Evolutionary conservation across 495 filamentous ascomycete genomes (phyloP), one percentile per base, ranked within the genome.

Genomic region (Xylaria scruposa): DNA sequence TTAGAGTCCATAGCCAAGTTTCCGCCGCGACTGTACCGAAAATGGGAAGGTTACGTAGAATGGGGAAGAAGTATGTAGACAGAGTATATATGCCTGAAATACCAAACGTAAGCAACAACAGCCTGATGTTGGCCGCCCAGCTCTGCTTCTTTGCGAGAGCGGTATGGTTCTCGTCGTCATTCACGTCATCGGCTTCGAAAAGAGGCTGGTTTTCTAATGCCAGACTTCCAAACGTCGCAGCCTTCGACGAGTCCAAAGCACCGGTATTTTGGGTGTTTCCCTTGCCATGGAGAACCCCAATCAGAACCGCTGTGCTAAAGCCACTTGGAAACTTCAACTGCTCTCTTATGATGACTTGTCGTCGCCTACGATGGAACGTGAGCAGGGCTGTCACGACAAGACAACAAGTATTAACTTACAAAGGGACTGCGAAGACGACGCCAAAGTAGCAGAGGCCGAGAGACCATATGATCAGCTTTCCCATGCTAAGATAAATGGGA

Each of bases 1-100:
- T 99, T 17, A 99, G 85, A 21, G 92, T 95, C 96, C 96, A 99
- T 3, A 98, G 85, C 95, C 95, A 99, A 26, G 90, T 89, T 19
- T 85, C 80, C 0, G 94, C 95, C 10, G 97, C 87, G 8, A 86
- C 79, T 1, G 87, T 79, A 0, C 96, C 96, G 74, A 98, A 92
- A 46, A 99, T 84, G 5, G 97, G 96, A 47, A 99, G 84, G 74
- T 93, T 89, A 24, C 93, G 90, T 36, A 98, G 82, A 46, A 95
- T 84, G 0, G 96, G 97, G 42, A 98, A 86, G 79, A 99, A 99
- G 78, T 97, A 98, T 0, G 94, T 94, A 19, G 90, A 86, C n/a
- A 98, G 82, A 1, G 97, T 98, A 74, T 88, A 92, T 17, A 87
- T 13, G 1, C 85, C 85, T 3, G 87, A 90, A 31, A 87, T 78